phyloP scores from a whole-genome alignment of 2,329 filamentous ascomycete genomes.

The Penicillium rolfsii region DNA sequence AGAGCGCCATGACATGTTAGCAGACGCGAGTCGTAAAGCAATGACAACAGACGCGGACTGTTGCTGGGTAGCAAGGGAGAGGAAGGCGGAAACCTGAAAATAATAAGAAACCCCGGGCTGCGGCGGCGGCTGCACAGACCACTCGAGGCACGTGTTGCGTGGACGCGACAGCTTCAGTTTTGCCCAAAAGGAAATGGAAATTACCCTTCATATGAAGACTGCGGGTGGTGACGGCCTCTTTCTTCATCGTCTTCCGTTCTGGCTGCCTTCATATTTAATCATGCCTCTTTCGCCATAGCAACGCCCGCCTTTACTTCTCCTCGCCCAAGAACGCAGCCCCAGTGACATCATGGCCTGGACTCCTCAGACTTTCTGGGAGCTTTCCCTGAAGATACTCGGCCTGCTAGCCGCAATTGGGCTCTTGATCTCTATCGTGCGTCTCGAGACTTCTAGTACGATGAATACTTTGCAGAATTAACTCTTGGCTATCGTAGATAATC shows the following conservation, averaged over 20 bases:
- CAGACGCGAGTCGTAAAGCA: neutral
- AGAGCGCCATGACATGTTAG: constrained; percentile 46
- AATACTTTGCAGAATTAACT: constrained; percentile 14
- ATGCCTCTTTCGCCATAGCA: constrained; percentile 4
- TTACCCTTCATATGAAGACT: neutral
- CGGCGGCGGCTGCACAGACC: constrained; percentile 18
- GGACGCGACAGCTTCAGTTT: constrained; percentile 22
- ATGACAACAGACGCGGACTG: constrained; percentile 11
- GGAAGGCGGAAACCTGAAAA: constrained; percentile 17
- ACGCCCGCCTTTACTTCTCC: neutral
- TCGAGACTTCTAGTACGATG: neutral
- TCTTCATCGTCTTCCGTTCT: neutral
- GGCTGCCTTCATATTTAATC: neutral
- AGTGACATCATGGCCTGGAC: constrained; percentile 27
- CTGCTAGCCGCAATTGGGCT: constrained; percentile 12
- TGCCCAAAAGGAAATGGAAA: constrained; percentile 6
- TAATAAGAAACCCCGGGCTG: constrained; percentile 8
- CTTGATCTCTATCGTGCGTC: constrained; percentile 20
- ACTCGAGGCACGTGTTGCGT: constrained; percentile 26
- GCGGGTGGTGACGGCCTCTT: neutral
- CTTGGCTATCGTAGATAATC: constrained; percentile 27
- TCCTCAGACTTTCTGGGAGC: constrained; percentile 8
- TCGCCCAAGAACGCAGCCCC: neutral
- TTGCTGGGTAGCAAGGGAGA: constrained; percentile 23
- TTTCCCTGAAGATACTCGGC: constrained; percentile 15